Conservation (phyloP, 176 grass and related monocot species). For the Echinochloa phyllopogon region DNA sequence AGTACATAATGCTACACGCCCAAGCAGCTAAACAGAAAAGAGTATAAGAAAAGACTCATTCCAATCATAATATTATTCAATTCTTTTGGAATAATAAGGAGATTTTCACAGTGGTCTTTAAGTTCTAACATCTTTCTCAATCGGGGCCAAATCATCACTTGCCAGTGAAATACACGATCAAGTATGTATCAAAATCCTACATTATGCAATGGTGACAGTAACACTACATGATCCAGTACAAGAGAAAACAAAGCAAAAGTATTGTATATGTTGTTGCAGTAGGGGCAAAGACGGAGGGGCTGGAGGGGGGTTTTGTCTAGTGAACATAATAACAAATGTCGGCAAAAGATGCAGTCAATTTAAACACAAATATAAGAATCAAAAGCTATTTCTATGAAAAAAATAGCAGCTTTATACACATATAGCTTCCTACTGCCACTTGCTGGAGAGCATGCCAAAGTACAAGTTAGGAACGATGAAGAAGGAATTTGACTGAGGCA, state of each 20-base stretch:
- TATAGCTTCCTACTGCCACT: not conserved
- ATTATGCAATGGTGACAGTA: not conserved
- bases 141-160: not conserved
- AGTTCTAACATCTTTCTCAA: conserved; percentile 1
- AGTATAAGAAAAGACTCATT: conserved; percentile 1
- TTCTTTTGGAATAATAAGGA: not conserved
- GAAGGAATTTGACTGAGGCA: not conserved
- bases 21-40: not conserved
- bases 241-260: not conserved
- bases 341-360: not conserved
- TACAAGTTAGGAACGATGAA: not conserved
- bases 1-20: not conserved
- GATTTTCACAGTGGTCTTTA: not conserved
- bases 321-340: conserved; percentile 9
- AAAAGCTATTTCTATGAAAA: not conserved
- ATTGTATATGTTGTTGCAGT: not conserved
- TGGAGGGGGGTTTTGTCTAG: not conserved
- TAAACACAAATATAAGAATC: not conserved
- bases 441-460: not conserved
- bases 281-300: not conserved
- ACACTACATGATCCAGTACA: not conserved
- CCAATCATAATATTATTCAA: not conserved
- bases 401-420: not conserved
- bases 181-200: not conserved
- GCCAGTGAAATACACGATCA: not conserved